phyloP scores from a whole-genome alignment of 192 early-diverging fungal genomes.

The Podila epicladia region DNA sequence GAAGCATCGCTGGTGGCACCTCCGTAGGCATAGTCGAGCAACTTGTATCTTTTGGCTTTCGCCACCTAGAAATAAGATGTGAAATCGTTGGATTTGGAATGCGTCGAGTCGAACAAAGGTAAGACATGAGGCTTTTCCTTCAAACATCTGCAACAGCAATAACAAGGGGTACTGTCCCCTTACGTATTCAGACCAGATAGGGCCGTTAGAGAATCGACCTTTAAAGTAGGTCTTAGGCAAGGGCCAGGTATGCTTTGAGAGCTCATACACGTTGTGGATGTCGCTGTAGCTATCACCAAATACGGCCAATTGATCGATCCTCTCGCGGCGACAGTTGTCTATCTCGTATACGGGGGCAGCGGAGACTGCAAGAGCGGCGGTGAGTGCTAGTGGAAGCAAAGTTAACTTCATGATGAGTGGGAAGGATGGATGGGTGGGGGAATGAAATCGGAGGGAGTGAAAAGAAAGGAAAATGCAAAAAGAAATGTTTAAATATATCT shows the following conservation, averaged over 20 bases:
- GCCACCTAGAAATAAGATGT: slow-evolving; percentile 16
- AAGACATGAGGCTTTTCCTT: not conserved
- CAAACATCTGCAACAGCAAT: not conserved
- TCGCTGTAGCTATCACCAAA: slow-evolving; percentile 70
- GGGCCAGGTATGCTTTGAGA: slow-evolving; percentile 35
- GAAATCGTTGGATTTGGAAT: not conserved
- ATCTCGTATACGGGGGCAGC: not conserved
- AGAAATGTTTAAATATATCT: not conserved
- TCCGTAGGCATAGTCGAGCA: slow-evolving; percentile 55
- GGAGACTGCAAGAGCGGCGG: not conserved
- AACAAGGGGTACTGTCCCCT: not conserved
- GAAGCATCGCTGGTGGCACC: slow-evolving; percentile 47
- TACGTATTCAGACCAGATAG: slow-evolving; percentile 57
- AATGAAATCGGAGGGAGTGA: not conserved
- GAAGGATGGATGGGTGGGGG: not conserved
- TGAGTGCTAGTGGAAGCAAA: too few species aligned
- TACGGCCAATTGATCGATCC: slow-evolving; percentile 53
- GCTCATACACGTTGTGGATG: slow-evolving; percentile 51
- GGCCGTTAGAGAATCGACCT: slow-evolving; percentile 62
- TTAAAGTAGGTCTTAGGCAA: slow-evolving; percentile 10
- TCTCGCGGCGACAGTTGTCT: not conserved
- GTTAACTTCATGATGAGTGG: not conserved
- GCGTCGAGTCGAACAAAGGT: not conserved
- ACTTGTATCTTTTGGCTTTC: slow-evolving; percentile 1
- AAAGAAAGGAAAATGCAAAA: not conserved